Percentiles rank a stretch among this genome's conserved stretches.
phyloP scores from a whole-genome alignment of 2,329 filamentous ascomycete genomes.

The Pseudogymnoascus sp. region DNA sequence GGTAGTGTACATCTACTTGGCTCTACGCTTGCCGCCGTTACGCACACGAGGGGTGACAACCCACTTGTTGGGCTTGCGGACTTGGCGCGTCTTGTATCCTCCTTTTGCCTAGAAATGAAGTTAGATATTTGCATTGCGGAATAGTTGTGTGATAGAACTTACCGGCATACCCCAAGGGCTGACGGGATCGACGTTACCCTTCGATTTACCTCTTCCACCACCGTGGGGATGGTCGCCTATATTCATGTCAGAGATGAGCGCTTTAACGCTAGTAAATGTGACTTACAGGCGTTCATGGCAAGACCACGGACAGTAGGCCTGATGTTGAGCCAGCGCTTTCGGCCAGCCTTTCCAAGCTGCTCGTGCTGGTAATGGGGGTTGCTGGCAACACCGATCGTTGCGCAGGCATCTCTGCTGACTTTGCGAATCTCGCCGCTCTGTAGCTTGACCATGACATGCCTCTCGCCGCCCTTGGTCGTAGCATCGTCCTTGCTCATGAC shows the following conservation, averaged over 20 bases:
- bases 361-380: conserved; percentile 86
- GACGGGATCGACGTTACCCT: conserved; percentile 92
- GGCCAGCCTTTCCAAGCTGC: conserved; percentile 89
- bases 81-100: conserved; percentile 85
- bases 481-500: conserved; percentile 84
- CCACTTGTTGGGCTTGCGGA: conserved; percentile 84
- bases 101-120: conserved; percentile 54
- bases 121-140: conserved; percentile 23
- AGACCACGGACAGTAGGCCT: conserved; percentile 92
- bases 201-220: conserved; percentile 98
- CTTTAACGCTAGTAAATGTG: conserved; percentile 7
- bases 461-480: conserved; percentile 54
- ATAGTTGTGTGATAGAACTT: conserved; percentile 37
- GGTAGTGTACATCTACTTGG: conserved; percentile 40
- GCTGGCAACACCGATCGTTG: conserved; percentile 88
- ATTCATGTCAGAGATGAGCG: conserved; percentile 22
- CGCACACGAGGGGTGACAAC: conserved; percentile 75
- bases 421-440: conserved; percentile 89
- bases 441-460: conserved; percentile 74
- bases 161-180: conserved; percentile 95
- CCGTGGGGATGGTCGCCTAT: conserved; percentile 90
- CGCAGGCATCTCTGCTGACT: conserved; percentile 86
- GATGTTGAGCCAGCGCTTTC: conserved; percentile 88
- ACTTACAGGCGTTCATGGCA: conserved; percentile 90
- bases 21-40: conserved; percentile 83